These are phyloP conservation scores for Termitomyces sp. DNA, from an alignment of 1,284 basidiomycete genomes.

Conservation along the genomic window DNA sequence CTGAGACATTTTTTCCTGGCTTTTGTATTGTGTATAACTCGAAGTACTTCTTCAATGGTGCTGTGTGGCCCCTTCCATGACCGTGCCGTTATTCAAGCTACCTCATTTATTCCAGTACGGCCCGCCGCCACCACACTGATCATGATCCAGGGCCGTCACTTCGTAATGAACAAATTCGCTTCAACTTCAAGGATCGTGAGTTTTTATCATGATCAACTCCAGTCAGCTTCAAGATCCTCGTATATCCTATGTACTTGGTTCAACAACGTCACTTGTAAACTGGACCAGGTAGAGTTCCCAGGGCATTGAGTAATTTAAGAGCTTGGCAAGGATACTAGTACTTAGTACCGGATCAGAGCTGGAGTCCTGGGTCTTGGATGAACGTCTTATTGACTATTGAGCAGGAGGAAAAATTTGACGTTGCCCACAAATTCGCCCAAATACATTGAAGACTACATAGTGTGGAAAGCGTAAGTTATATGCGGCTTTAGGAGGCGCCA, in stretches of 20 bases:
- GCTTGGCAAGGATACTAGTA: background rate
- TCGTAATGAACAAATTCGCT: background rate
- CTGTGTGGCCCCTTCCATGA: background rate
- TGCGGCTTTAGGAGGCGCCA: conserved; percentile 5
- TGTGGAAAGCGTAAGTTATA: background rate
- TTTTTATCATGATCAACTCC: background rate
- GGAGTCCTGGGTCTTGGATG: background rate
- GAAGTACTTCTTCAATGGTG: background rate
- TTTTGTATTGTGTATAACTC: background rate
- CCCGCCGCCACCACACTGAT: background rate
- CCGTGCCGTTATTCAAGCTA: background rate
- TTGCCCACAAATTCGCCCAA: background rate
- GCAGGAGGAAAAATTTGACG: background rate
- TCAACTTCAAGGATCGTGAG: background rate
- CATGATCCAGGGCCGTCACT: background rate
- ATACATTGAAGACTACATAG: background rate
- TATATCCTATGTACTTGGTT: background rate
- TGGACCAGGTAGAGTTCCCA: background rate
- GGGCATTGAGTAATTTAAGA: no score
- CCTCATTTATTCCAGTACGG: background rate
- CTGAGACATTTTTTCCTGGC: conserved; percentile 11
- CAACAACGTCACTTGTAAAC: background rate
- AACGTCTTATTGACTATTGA: background rate
- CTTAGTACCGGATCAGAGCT: no score
- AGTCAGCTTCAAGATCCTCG: background rate